Evolutionary conservation across 2,329 filamentous ascomycete genomes (phyloP).

Genomic region (Akanthomyces dipterigenus): DNA sequence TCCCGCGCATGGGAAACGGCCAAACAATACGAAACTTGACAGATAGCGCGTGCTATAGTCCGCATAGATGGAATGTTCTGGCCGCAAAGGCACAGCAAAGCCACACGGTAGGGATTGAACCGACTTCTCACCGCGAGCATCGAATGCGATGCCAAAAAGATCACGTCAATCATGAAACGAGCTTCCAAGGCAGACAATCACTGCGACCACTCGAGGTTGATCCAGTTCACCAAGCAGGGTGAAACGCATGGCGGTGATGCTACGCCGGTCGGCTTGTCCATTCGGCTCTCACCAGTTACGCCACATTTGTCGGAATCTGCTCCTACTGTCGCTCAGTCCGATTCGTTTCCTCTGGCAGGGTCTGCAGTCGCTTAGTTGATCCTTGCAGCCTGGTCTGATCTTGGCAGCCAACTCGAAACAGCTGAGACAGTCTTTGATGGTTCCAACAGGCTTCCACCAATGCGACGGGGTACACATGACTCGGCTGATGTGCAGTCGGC

Average conservation of each 20-base stretch:
- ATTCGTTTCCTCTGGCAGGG: neutral
- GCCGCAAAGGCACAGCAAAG: too few species aligned
- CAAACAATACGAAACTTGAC: too few species aligned
- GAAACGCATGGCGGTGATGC: neutral
- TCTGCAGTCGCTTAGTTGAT: neutral
- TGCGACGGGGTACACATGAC: neutral
- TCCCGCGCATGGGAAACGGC: too few species aligned
- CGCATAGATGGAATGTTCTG: too few species aligned
- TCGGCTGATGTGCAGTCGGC: neutral
- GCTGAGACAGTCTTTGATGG: neutral
- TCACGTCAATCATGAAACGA: neutral
- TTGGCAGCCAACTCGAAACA: neutral
- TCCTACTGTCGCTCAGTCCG: neutral
- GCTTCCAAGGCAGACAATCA: neutral
- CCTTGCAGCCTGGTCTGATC: neutral
- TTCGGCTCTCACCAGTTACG: too few species aligned
- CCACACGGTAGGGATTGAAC: too few species aligned
- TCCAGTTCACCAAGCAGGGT: neutral
- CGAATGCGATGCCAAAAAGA: too few species aligned
- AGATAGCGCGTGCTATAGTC: too few species aligned
- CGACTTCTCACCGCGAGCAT: too few species aligned
- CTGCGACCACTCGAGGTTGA: neutral
- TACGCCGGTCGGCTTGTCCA: neutral
- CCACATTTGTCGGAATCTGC: neutral
- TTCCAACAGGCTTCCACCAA: neutral